Conservation (phyloP, 805 yeast species). For the Candida verbasci region DNA sequence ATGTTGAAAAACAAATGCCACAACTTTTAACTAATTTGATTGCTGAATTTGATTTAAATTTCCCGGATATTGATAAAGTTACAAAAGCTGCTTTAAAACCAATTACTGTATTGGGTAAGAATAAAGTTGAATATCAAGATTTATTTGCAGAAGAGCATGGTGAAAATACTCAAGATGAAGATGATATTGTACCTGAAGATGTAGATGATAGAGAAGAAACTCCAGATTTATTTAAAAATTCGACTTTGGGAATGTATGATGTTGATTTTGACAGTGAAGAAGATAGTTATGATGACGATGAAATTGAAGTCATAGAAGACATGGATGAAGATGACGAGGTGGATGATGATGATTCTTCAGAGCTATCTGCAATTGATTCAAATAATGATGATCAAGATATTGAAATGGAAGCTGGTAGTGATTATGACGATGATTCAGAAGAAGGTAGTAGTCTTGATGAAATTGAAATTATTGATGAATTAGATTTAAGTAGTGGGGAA, state of each 20-base stretch:
- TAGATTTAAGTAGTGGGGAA: conserved; percentile 21
- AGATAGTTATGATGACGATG: conserved; percentile 44
- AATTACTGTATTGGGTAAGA: conserved; percentile 51
- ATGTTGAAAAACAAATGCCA: conserved; percentile 66
- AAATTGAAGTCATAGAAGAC: conserved; percentile 49
- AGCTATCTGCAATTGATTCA: conserved; percentile 11
- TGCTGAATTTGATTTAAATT: conserved; percentile 67
- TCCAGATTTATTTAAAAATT: conserved; percentile 79
- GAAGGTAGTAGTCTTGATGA: conserved; percentile 21
- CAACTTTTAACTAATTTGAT: conserved; percentile 54
- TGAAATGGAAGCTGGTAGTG: conserved; percentile 22
- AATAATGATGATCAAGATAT: conserved; percentile 42
- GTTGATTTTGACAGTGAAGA: conserved; percentile 67
- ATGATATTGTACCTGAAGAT: conserved; percentile 37
- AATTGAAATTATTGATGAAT: conserved; percentile 32
- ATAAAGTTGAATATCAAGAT: conserved; percentile 54
- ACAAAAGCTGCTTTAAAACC: conserved; percentile 58
- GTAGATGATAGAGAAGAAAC: conserved; percentile 66
- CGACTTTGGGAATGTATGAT: conserved; percentile 93
- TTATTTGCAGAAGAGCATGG: conserved; percentile 52
- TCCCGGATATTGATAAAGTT: conserved; percentile 59
- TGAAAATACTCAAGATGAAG: conserved; percentile 49
- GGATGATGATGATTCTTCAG: conserved; percentile 24
- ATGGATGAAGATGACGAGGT: conserved; percentile 63
- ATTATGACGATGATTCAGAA: conserved; percentile 8